Evolutionary conservation across 352 stramenopile species (phyloP), one percentile per base, ranked within the genome.

Genomic region (Globisporangium carolinianum): DNA sequence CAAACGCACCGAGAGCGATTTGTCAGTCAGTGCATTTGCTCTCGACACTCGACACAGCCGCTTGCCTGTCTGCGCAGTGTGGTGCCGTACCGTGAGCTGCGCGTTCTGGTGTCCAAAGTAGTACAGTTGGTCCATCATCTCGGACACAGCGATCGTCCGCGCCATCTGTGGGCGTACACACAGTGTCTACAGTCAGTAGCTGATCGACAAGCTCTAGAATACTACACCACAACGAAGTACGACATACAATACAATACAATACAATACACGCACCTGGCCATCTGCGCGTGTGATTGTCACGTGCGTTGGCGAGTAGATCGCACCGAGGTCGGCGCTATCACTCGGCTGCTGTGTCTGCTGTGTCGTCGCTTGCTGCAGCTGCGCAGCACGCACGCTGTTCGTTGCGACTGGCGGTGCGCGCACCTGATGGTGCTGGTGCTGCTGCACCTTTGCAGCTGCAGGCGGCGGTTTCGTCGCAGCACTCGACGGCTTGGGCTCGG

Each of bases 91-190:
- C 58, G 73, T 82, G 36, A 89, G 66, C 61, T 87, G 76, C 54
- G 68, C 57, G 68, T 89, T 91, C 43, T 86, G 72, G 56, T 90
- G 73, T 48, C 77, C 79, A 57, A 83, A 90, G 42, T 65, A 62
- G 51, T 88, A 62, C 38, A 92, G 61, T 58, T 92, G 80, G 57
- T 89, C 80, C 83, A 92, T 92, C 62, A 90, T 80, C 42, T 90
- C 79, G 9, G 75, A 80, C 39, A 92, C 83, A 2, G 76, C 73
- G 49, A 90, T 75, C 37, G 76, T 78, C n/a, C 82, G 73, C 57
- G 77, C 87, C 67, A 87, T 74, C 67, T 91, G 15, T 14, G 24
- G 14, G 35, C 41, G 15, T 32, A 55, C 10, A 32, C 24, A 32
- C 24, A 32, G 24, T 32, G 24, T 32, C 24, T 32, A 32, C 24